A percentile compares a stretch with the other conserved stretches of the same genome.
Evolutionary conservation across 441 rosid genomes (phyloP).

Genomic region (Syzygium syzygioides): DNA sequence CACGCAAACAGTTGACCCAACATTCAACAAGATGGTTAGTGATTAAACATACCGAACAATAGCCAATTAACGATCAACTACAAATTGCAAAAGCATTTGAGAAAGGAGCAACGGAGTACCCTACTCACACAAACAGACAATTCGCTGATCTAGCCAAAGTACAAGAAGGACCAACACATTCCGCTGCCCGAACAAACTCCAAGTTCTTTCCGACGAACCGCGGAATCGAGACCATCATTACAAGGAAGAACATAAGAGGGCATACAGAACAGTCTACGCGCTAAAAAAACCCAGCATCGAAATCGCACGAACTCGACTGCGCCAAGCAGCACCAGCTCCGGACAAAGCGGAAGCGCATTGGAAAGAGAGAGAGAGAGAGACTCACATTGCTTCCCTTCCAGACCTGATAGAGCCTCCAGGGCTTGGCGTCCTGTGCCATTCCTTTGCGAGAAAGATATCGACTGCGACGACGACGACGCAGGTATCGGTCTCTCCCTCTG

Average conservation of each 20-base stretch:
- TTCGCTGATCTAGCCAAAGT: neutral
- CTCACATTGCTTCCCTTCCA: conserved; percentile 56
- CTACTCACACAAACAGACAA: neutral
- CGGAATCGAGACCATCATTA: neutral
- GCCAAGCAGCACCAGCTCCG: neutral
- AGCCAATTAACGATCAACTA: neutral
- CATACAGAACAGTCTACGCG: neutral
- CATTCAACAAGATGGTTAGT: neutral
- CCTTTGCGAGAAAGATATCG: neutral
- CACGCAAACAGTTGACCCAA: neutral
- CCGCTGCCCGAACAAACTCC: neutral
- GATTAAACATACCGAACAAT: neutral
- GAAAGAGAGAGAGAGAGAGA: neutral
- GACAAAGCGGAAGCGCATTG: neutral
- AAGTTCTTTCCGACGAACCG: neutral
- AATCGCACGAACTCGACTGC: neutral
- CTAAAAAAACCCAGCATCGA: neutral
- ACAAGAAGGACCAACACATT: neutral
- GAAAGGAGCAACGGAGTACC: neutral
- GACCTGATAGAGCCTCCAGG: conserved; percentile 31
- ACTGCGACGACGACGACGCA: neutral
- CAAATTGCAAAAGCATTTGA: neutral
- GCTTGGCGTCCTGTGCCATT: conserved; percentile 3
- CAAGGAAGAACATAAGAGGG: neutral
- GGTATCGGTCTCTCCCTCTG: neutral